A percentile compares a stretch with the other conserved stretches of the same genome.
Evolutionary conservation across 2,329 filamentous ascomycete species (phyloP).

Genomic region (Parafenestella ontariensis): DNA sequence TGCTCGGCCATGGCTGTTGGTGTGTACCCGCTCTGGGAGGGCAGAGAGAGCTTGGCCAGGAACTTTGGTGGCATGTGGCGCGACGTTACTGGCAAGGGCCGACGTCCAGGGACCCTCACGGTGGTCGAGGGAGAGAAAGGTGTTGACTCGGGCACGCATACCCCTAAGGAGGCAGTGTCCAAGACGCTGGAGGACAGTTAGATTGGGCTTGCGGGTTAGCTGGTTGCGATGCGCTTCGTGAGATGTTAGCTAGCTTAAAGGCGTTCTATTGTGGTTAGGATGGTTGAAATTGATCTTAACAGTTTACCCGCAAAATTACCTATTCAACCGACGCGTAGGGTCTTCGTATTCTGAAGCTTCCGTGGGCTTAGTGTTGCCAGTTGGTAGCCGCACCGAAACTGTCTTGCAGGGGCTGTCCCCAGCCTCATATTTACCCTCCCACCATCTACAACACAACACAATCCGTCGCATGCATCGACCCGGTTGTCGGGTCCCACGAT

Average conservation of each 20-base stretch:
- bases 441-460: not conserved
- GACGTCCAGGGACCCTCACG: slow-evolving; percentile 10
- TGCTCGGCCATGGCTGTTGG: slow-evolving; percentile 76
- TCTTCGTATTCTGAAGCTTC: no score
- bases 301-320: no score
- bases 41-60: slow-evolving; percentile 28
- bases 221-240: not conserved
- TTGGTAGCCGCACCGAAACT: no score
- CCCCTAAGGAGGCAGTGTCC: slow-evolving; percentile 27
- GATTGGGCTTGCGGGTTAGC: not conserved
- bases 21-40: slow-evolving; percentile 82
- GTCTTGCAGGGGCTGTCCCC: no score
- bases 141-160: slow-evolving; percentile 20
- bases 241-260: no score
- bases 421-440: not conserved
- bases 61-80: slow-evolving; percentile 37
- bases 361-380: no score
- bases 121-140: slow-evolving; percentile 29
- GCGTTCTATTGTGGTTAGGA: not conserved
- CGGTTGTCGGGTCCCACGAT: not conserved
- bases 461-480: not conserved
- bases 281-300: no score
- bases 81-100: slow-evolving; percentile 33
- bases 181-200: slow-evolving; percentile 13
- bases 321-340: no score